phyloP scores from a whole-genome alignment of 2,329 filamentous ascomycete species.

The Penicillium sp. region DNA sequence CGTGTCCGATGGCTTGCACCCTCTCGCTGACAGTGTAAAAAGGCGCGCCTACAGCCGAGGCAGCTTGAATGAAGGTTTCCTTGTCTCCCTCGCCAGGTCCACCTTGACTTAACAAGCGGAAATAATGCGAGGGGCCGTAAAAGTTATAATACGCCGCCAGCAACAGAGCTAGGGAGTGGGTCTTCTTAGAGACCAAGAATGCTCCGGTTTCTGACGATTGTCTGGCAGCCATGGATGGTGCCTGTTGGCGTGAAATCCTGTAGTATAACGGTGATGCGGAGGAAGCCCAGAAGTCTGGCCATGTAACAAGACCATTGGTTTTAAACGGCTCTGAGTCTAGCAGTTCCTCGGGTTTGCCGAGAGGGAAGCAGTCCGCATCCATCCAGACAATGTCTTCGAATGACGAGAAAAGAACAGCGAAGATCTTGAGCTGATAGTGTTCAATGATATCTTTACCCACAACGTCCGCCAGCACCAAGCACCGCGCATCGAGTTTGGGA shows the following conservation, averaged over 20 bases:
- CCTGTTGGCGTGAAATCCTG: constrained; percentile 36
- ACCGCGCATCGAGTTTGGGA: constrained; percentile 41
- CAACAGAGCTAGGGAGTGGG: constrained; percentile 32
- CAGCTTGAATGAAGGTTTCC: constrained; percentile 38
- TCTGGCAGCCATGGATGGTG: constrained; percentile 31
- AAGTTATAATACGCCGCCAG: constrained; percentile 39
- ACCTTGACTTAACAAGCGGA: constrained; percentile 38
- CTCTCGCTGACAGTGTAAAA: constrained; percentile 38
- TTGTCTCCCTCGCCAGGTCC: constrained; percentile 40
- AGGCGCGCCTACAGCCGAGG: constrained; percentile 29
- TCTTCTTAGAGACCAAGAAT: constrained; percentile 37
- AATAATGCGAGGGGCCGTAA: constrained; percentile 37
- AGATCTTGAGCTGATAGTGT: constrained; percentile 56
- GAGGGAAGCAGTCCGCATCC: constrained; percentile 56
- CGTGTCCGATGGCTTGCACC: constrained; percentile 35
- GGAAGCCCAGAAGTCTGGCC: constrained; percentile 55
- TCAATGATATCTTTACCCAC: constrained; percentile 38
- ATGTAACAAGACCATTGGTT: constrained; percentile 53
- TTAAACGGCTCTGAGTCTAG: constrained; percentile 53
- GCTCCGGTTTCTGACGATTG: constrained; percentile 37
- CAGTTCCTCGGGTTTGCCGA: constrained; percentile 44
- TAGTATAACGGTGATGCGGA: constrained; percentile 45
- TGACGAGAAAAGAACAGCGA: constrained; percentile 57
- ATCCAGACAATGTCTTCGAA: constrained; percentile 60
- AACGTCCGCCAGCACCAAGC: constrained; percentile 43